These are phyloP conservation scores for Botryotinia globosa DNA, from an alignment of 2,329 filamentous ascomycete genomes.

Conservation along the genomic window DNA sequence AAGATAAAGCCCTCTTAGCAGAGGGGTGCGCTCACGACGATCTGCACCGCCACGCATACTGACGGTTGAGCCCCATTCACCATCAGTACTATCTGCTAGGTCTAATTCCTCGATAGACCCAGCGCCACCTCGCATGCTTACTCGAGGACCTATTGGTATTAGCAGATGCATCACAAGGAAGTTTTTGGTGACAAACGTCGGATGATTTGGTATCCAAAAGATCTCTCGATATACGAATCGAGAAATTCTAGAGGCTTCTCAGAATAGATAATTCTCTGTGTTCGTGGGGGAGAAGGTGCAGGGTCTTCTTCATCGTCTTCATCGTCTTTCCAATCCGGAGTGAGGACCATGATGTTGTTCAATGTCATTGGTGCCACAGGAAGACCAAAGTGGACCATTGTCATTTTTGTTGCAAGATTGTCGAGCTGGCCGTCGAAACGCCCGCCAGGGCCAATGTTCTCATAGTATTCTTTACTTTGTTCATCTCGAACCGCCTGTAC, in stretches of 20 bases:
- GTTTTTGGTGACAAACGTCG: constrained; percentile 20
- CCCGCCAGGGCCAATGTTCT: constrained; percentile 3
- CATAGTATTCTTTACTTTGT: constrained; percentile 15
- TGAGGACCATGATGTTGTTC: constrained; percentile 30
- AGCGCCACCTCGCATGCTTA: constrained; percentile 13
- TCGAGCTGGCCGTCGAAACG: constrained; percentile 22
- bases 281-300: constrained; percentile 18
- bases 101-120: constrained; percentile 8
- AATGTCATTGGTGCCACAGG: constrained; percentile 33
- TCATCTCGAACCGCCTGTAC: neutral
- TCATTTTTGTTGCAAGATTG: constrained; percentile 36
- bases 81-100: neutral
- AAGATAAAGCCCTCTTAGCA: neutral
- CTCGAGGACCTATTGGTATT: constrained; percentile 7
- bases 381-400: constrained; percentile 37
- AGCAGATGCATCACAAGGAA: neutral
- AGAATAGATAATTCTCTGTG: constrained; percentile 29
- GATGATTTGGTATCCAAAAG: constrained; percentile 32
- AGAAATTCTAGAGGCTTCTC: constrained; percentile 36
- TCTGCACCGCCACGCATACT: constrained; percentile 14
- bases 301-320: constrained; percentile 26
- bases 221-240: constrained; percentile 34
- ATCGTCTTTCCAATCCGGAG: constrained; percentile 18
- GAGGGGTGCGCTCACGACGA: neutral
- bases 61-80: neutral